Evolutionary conservation across 2,329 filamentous ascomycete genomes (phyloP), one percentile per base, ranked within the genome.

Genomic region (Huntiella omanensis): DNA sequence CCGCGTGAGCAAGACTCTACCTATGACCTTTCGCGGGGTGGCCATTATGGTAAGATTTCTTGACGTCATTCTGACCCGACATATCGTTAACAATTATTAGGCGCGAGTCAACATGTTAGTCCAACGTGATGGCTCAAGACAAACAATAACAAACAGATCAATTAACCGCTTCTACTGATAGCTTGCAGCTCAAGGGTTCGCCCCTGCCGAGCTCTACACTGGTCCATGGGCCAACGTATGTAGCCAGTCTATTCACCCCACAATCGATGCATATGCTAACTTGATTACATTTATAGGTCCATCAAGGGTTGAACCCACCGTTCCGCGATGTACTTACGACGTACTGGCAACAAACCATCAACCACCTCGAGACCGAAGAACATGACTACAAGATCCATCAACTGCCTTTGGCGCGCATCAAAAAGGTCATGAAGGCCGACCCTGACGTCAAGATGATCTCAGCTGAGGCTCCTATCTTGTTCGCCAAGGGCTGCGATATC

Each of bases 391-490:
- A 98, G 65, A 75, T 96, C 48, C 91, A 98, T 61, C 91, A 96
- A 62, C 71, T 98, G 35, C 91, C 91, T 1, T 71, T 98, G 36
- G 91, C 91, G n/a, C 81, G 91, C 46, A 98, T 98, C 67, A 98
- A 98, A 70, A 98, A 98, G 63, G 91, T 98, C 54, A 98, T 98
- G 91, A 98, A 98, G 66, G 91, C 91, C 1, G 91, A 98, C 55
- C 91, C 91, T 0, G 91, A 98, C 57, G 91, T 98, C 41, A 98
- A 98, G 69, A 98, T 98, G 91, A 98, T 98, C 52, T 96, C 87
- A 3, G 91, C 91, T 6, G 91, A 98, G 64, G 91, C 91, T 1
- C 91, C 91, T 1, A 98, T 98, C 55, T 70, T 98, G 11, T 98
- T 98, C 57, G 91, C 91, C 44, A 98, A 98, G 64, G 91, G 88